Evolutionary conservation across 306 rosid genomes (phyloP).

Genomic region (Luffa aegyptiaca): DNA sequence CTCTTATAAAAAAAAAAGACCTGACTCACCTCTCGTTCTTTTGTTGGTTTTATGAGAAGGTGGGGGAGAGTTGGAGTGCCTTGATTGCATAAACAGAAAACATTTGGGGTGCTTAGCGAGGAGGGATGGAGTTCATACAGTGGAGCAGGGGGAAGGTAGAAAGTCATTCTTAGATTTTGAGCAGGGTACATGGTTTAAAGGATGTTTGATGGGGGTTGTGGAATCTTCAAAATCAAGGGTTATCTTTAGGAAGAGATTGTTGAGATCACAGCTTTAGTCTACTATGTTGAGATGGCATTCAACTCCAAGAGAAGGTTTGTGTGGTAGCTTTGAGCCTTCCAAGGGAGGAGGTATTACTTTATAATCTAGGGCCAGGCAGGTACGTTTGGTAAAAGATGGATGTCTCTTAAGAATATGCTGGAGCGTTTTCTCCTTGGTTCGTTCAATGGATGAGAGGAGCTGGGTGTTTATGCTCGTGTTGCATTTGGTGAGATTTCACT

Average conservation of each 20-base stretch:
- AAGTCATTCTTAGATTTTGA: neutral
- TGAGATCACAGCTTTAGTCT: neutral
- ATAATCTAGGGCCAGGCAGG: neutral
- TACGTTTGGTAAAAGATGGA: neutral
- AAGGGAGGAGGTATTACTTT: neutral
- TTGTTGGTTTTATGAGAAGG: neutral
- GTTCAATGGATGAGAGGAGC: no score
- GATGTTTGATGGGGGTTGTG: neutral
- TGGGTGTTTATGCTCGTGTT: no score
- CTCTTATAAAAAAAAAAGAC: no score
- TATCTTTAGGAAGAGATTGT: neutral
- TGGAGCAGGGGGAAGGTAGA: neutral
- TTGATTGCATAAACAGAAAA: neutral
- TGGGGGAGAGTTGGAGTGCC: neutral
- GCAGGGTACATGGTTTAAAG: neutral
- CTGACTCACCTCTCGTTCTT: neutral
- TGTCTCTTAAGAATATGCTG: no score
- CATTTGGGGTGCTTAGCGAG: neutral
- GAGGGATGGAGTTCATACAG: neutral
- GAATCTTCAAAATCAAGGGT: neutral
- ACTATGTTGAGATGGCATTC: neutral
- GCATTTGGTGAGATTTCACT: no score
- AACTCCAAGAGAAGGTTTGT: neutral
- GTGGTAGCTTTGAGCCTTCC: neutral
- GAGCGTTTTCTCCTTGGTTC: no score